A percentile compares a stretch with the other conserved stretches of the same genome.
These are phyloP conservation scores for Wickerhamiella shivajii DNA, from an alignment of 805 yeast genomes.

Conservation along the genomic window DNA sequence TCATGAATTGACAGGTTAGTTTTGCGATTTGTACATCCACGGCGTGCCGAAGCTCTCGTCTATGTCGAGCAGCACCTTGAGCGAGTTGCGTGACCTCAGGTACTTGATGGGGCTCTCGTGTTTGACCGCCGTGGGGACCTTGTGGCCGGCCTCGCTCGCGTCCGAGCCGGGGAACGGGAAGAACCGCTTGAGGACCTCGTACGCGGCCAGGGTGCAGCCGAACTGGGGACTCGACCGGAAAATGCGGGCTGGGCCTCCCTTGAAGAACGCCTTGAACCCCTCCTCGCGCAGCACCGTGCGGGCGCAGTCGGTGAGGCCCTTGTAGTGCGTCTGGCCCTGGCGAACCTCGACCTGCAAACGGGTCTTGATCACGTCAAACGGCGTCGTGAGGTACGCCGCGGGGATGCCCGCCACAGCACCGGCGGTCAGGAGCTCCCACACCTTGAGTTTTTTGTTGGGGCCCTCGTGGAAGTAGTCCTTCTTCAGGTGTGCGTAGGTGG, in stretches of 20 bases:
- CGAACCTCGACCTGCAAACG: constrained; percentile 77
- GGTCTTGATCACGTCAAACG: constrained; percentile 93
- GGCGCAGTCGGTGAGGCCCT: constrained; percentile 66
- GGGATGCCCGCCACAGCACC: constrained; percentile 98
- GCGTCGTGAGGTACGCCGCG: constrained; percentile 91
- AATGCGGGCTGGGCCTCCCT: constrained; percentile 93
- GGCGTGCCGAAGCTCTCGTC: constrained; percentile 33
- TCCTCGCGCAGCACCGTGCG: constrained; percentile 63
- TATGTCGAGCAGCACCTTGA: constrained; percentile 30
- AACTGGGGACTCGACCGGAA: constrained; percentile 94
- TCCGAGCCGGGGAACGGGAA: constrained; percentile 46
- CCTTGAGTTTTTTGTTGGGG: constrained; percentile 53
- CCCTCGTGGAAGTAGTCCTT: constrained; percentile 69
- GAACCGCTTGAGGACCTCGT: constrained; percentile 70
- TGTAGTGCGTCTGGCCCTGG: constrained; percentile 61
- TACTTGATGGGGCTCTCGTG: constrained; percentile 24
- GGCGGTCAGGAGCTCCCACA: constrained; percentile 71
- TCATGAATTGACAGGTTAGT: no score
- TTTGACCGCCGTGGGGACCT: constrained; percentile 25
- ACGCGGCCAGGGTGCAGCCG: constrained; percentile 95
- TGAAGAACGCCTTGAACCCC: constrained; percentile 75
- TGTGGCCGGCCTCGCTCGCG: constrained; percentile 30
- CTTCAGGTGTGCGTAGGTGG: constrained; percentile 88
- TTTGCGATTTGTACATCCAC: no score
- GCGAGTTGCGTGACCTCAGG: constrained; percentile 29